Evolutionary conservation across 1,284 basidiomycete species (phyloP), one percentile per base, ranked within the genome.

Genomic region (Meripilus lineatus): DNA sequence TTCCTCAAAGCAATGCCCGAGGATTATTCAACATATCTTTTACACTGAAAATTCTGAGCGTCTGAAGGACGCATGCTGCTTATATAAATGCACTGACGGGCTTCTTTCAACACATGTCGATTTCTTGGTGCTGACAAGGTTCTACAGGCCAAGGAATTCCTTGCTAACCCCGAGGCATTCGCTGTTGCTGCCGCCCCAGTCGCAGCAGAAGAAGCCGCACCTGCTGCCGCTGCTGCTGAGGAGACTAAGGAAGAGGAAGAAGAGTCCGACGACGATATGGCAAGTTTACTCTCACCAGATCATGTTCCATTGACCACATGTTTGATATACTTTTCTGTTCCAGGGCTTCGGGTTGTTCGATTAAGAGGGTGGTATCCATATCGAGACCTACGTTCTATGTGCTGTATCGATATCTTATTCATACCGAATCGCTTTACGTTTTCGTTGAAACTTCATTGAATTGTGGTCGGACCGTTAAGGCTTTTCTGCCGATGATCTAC

Each of bases 121-220:
- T 33, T 35, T 32, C 35, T n/a, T 30, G 17, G 50, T 60, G 46
- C 57, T 70, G 45, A 65, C 32, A 40, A n/a, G 40, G 34, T 38
- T 21, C 38, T 46, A 17, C 54, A 94, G 92, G 82, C 88, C 71
- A 97, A 97, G 79, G 94, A 91, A 66, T 90, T 86, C 73, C 84
- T 98, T 56, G 94, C 88, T 65, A 96, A 98, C 79, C 94, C 94
- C 47, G 93, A 96, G 54, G 94, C 93, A 24, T 98, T 94, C 65
- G 92, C 88, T 48, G 86, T 72, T 50, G 88, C 84, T 38, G 85
- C 88, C 44, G 72, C 85, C 41, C 75, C 77, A 53, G 81, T 77
- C 44, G 75, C 75, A 28, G 74, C 71, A 17, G 72, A 71, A 32
- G 69, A 72, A 47, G 68, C 70, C 22, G 69, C 75, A 36, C 73